These are phyloP conservation scores for Phytophthora kernoviae DNA, from an alignment of 352 stramenopile genomes.

Conservation along the genomic window DNA sequence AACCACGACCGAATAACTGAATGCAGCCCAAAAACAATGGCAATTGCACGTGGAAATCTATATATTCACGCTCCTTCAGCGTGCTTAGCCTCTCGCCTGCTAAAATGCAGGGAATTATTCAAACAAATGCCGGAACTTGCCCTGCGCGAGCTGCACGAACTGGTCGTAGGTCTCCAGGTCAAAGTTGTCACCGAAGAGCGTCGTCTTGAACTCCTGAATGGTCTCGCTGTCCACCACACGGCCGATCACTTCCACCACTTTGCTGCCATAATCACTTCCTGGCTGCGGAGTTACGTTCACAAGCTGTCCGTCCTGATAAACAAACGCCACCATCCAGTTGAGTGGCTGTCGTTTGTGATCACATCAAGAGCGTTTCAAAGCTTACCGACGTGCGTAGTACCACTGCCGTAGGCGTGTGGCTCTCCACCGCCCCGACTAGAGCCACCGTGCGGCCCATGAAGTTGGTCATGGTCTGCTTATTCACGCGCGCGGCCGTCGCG, in stretches of 20 bases:
- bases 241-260: constrained; percentile 87
- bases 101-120: constrained; percentile 36
- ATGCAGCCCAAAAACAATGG: constrained; percentile 4
- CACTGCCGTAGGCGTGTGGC: constrained; percentile 71
- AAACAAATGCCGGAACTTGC: constrained; percentile 78
- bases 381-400: constrained; percentile 77
- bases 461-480: constrained; percentile 71
- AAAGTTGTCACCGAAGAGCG: constrained; percentile 82
- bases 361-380: neutral
- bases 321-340: neutral
- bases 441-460: constrained; percentile 76
- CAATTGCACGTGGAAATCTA: constrained; percentile 23
- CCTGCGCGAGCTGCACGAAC: constrained; percentile 74
- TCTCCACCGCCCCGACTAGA: constrained; percentile 78
- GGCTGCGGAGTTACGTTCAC: constrained; percentile 77
- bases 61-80: constrained; percentile 27
- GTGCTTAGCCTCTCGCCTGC: neutral
- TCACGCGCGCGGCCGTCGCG: constrained; percentile 80
- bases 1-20: constrained; percentile 6
- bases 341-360: constrained; percentile 6
- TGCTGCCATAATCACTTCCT: constrained; percentile 84
- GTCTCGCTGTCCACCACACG: constrained; percentile 71
- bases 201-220: constrained; percentile 87
- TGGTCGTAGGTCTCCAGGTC: constrained; percentile 86
- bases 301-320: constrained; percentile 68